Conservation (phyloP, 2,329 filamentous ascomycete species). For the Trichoderma koningiopsis region DNA sequence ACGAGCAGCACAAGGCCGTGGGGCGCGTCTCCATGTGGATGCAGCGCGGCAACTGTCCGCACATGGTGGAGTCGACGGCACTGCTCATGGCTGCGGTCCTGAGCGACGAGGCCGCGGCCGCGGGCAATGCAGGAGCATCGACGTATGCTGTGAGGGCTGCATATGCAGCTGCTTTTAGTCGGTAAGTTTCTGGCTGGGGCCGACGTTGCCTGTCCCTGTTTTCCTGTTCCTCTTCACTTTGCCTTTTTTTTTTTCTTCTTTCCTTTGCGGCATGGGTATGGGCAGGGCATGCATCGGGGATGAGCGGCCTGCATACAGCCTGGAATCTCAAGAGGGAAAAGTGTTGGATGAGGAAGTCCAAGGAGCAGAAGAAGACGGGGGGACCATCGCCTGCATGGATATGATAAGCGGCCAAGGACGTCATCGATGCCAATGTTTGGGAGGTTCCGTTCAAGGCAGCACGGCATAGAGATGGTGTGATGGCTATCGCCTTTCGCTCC, state of each 20-base stretch:
- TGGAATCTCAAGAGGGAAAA: background rate
- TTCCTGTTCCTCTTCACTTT: background rate
- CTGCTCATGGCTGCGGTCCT: slow-evolving; percentile 70
- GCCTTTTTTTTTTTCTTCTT: background rate
- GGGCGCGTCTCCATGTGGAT: slow-evolving; percentile 68
- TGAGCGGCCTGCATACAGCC: background rate
- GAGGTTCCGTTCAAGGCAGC: slow-evolving; percentile 7
- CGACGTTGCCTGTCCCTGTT: background rate
- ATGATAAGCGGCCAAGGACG: slow-evolving; percentile 18
- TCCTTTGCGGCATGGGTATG: background rate
- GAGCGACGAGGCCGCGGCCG: slow-evolving; percentile 54
- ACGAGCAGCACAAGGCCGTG: slow-evolving; percentile 49
- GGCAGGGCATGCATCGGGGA: background rate
- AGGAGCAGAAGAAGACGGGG: background rate
- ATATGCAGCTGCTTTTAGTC: slow-evolving; percentile 74
- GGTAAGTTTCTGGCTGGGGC: slow-evolving; percentile 51
- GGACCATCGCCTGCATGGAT: slow-evolving; percentile 1
- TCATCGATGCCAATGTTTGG: background rate
- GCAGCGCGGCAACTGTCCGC: slow-evolving; percentile 72
- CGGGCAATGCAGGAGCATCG: slow-evolving; percentile 44
- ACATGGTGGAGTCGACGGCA: slow-evolving; percentile 78
- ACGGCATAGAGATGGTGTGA: slow-evolving; percentile 1
- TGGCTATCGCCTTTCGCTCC: background rate
- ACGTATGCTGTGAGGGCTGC: slow-evolving; percentile 66
- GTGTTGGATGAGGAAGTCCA: slow-evolving; percentile 2